phyloP scores from a whole-genome alignment of 371 early-diverging fungal genomes.

The Rhizopus arrhizus region DNA sequence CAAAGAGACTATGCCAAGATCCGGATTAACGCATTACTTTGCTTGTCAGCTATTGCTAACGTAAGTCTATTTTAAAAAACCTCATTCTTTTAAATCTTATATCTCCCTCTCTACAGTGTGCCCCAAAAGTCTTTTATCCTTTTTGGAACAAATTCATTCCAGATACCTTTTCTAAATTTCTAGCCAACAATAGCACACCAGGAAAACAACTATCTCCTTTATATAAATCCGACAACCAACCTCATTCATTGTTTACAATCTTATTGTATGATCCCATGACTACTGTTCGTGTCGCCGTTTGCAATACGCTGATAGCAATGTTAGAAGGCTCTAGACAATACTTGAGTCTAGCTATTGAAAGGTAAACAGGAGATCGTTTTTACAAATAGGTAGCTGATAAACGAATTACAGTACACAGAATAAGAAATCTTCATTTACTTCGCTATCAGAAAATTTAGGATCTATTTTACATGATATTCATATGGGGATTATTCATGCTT shows the following conservation, averaged over 20 bases:
- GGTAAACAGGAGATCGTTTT: slow-evolving; percentile 25
- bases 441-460: slow-evolving; percentile 48
- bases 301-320: slow-evolving; percentile 57
- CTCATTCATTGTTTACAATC: slow-evolving; percentile 50
- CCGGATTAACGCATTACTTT: slow-evolving; percentile 60
- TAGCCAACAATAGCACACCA: slow-evolving; percentile 24
- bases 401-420: slow-evolving; percentile 12
- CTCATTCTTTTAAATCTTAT: not conserved
- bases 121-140: slow-evolving; percentile 59
- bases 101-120: slow-evolving; percentile 34
- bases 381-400: not conserved
- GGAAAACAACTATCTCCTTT: slow-evolving; percentile 25
- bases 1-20: slow-evolving; percentile 56
- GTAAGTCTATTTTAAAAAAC: slow-evolving; percentile 22
- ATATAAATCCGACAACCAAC: slow-evolving; percentile 42
- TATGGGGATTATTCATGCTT: slow-evolving; percentile 36
- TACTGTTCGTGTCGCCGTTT: slow-evolving; percentile 59
- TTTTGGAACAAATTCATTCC: slow-evolving; percentile 65
- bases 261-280: slow-evolving; percentile 44
- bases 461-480: slow-evolving; percentile 50
- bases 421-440: slow-evolving; percentile 50
- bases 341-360: slow-evolving; percentile 61
- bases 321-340: slow-evolving; percentile 64
- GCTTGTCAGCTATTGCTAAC: slow-evolving; percentile 57
- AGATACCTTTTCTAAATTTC: slow-evolving; percentile 44